Conservation (phyloP, 2,329 filamentous ascomycete genomes). For the Lasiodiplodia theobromae region DNA sequence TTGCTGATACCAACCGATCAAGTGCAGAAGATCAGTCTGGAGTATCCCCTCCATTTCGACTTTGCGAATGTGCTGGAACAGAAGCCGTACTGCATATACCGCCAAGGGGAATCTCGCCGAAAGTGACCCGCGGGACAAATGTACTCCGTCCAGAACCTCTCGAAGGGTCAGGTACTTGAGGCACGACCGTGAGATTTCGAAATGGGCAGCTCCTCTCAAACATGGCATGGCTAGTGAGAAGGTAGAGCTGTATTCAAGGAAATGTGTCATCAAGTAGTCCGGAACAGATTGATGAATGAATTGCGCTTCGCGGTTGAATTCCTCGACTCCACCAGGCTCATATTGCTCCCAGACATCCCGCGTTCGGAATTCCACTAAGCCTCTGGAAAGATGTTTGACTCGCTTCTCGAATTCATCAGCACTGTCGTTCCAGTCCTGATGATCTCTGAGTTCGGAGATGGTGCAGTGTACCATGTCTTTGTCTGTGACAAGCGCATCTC, state of each 20-base stretch:
- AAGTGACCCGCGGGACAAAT: background rate
- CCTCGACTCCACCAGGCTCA: constrained; percentile 28
- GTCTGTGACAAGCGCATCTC: constrained; percentile 32
- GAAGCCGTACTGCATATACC: background rate
- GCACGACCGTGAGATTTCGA: background rate
- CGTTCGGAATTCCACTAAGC: constrained; percentile 31
- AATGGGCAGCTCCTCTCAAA: background rate
- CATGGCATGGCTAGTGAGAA: too few relatives aligned
- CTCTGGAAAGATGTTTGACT: constrained; percentile 31
- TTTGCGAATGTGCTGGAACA: background rate
- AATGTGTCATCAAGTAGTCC: constrained; percentile 25
- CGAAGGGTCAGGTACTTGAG: background rate
- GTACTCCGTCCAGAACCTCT: background rate
- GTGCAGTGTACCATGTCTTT: constrained; percentile 28
- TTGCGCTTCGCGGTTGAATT: constrained; percentile 33
- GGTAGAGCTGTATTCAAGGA: too few relatives aligned
- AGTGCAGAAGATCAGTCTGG: background rate
- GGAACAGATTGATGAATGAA: constrained; percentile 35
- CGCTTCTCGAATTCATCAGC: constrained; percentile 29
- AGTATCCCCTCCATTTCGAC: background rate
- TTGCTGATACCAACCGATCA: background rate
- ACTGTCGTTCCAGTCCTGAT: background rate
- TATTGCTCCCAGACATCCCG: constrained; percentile 33
- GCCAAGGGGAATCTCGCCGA: background rate
- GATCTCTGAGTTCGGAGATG: background rate